These are phyloP conservation scores for Fagus crenata DNA, from an alignment of 306 rosid genomes.

Conservation along the genomic window DNA sequence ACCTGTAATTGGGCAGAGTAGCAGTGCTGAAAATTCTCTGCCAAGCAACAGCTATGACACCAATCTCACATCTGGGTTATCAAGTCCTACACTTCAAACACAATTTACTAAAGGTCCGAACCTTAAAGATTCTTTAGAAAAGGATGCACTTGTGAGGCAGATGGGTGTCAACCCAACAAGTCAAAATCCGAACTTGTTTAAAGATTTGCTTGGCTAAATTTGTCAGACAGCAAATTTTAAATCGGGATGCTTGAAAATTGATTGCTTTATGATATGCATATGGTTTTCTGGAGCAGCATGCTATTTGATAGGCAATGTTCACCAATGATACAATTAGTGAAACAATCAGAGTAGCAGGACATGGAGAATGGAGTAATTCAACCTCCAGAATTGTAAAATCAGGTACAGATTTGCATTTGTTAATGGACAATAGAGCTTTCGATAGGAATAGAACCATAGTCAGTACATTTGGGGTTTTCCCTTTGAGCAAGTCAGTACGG, in stretches of 20 bases:
- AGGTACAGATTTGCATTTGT: slow-evolving; percentile 30
- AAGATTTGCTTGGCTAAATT: slow-evolving; percentile 66
- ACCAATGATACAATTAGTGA: slow-evolving; percentile 9
- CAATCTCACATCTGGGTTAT: slow-evolving; percentile 48
- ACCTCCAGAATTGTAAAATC: slow-evolving; percentile 31
- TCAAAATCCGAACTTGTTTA: slow-evolving; percentile 75
- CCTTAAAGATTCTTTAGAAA: slow-evolving; percentile 53
- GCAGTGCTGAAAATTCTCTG: slow-evolving; percentile 37
- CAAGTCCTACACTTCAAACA: slow-evolving; percentile 30
- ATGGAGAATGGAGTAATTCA: slow-evolving; percentile 24
- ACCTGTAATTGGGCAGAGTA: slow-evolving; percentile 41
- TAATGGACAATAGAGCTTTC: slow-evolving; percentile 6
- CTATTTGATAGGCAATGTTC: slow-evolving; percentile 20
- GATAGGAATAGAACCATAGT: slow-evolving; percentile 5
- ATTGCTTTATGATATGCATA: slow-evolving; percentile 20
- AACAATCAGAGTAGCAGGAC: slow-evolving; percentile 17
- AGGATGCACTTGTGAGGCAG: slow-evolving; percentile 84
- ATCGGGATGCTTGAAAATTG: slow-evolving; percentile 29
- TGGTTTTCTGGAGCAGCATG: slow-evolving; percentile 22
- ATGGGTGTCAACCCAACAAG: slow-evolving; percentile 83
- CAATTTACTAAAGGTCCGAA: slow-evolving; percentile 62
- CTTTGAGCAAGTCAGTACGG: neutral
- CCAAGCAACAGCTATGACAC: slow-evolving; percentile 39
- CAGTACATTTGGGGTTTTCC: slow-evolving; percentile 16
- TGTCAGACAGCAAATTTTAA: slow-evolving; percentile 6